Base-by-base conservation (phyloP, 768 basidiomycete genomes). In the Pisolithus albus region DNA sequence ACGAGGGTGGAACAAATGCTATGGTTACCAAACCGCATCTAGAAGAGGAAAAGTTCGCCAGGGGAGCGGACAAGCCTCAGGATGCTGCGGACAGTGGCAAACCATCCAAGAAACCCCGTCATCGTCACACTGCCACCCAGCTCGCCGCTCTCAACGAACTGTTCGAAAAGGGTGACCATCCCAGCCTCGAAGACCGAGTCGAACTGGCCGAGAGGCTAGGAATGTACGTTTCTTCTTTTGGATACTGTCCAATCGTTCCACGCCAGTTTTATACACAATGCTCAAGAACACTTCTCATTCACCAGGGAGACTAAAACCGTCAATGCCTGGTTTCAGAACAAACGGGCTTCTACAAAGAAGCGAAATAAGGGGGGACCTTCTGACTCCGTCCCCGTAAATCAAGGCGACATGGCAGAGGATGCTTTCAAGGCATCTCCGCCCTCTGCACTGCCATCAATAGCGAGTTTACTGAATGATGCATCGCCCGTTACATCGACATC, bases 271-370 rank as follows among this genome's bases (percentile, higher is more conserved):
- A 23, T 59, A 47, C 52, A 18, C 32, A 48, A 23, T 51, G 32
- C 53, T 30, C 53, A 42, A 9, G 52, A 53, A 41, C 44, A 47
- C n/a, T 54, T 38, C 46, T 52, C 51, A 36, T 52, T 49, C 56
- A 49, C 48, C 63, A 89, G 88, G 83, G 85, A 88, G 65, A 82
- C 81, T 66, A 89, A 89, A 76, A 87, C 85, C 2, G 86, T 89
- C 63, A 86, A 86, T 64, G 84, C 88, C 13, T 89, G 86, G 84
- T 90, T 89, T 69, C 87, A 89, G 71, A 89, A 89, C 65, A 89
- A 88, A 74, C 77, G 88, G 50, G 87, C 88, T 6, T 88, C 86
- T 11, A 81, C 80, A 59, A 89, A 88, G 77, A 89, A 89, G 69
- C 72, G 77, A 19, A 72, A 77, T 72, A 66, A 77, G 75, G 64